Conservation (phyloP, 352 stramenopile genomes). For the Phytophthora foliorum region DNA sequence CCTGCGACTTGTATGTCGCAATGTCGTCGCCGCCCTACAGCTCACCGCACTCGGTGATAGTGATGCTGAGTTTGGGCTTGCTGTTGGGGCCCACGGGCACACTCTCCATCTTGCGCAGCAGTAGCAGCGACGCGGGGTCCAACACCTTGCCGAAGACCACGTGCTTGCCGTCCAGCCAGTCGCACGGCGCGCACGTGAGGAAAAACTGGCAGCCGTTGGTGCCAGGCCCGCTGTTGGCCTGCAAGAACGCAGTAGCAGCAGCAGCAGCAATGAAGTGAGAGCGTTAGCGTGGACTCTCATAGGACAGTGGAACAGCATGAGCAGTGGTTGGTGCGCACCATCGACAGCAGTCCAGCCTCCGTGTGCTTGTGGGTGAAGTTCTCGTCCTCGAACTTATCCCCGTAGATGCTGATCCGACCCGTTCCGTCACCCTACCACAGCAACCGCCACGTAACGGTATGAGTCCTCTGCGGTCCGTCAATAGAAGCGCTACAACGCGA, state of each 20-base stretch:
- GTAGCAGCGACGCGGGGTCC: slow-evolving; percentile 85
- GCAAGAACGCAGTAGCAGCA: neutral
- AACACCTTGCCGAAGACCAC: slow-evolving; percentile 97
- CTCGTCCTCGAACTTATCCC: slow-evolving; percentile 89
- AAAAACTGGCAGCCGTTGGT: slow-evolving; percentile 97
- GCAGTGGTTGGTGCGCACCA: slow-evolving; percentile 49
- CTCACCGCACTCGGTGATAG: slow-evolving; percentile 92
- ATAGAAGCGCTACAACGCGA: slow-evolving; percentile 2
- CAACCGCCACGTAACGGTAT: slow-evolving; percentile 19
- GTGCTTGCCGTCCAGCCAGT: slow-evolving; percentile 97
- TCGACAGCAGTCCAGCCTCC: slow-evolving; percentile 82
- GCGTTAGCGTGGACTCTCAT: neutral
- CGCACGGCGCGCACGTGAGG: slow-evolving; percentile 93
- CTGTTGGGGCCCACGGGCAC: slow-evolving; percentile 84
- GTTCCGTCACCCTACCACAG: slow-evolving; percentile 75
- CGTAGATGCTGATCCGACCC: slow-evolving; percentile 89
- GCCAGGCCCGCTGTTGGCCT: slow-evolving; percentile 95
- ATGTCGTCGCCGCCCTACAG: slow-evolving; percentile 52
- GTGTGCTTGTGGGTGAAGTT: slow-evolving; percentile 89
- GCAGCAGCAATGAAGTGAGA: neutral
- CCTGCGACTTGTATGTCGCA: neutral
- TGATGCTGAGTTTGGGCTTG: slow-evolving; percentile 90
- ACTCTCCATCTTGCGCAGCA: slow-evolving; percentile 94
- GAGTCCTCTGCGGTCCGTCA: slow-evolving; percentile 1
- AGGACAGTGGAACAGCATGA: neutral